Conservation (phyloP, 345 rosid species). For the Melaleuca alternifolia region DNA sequence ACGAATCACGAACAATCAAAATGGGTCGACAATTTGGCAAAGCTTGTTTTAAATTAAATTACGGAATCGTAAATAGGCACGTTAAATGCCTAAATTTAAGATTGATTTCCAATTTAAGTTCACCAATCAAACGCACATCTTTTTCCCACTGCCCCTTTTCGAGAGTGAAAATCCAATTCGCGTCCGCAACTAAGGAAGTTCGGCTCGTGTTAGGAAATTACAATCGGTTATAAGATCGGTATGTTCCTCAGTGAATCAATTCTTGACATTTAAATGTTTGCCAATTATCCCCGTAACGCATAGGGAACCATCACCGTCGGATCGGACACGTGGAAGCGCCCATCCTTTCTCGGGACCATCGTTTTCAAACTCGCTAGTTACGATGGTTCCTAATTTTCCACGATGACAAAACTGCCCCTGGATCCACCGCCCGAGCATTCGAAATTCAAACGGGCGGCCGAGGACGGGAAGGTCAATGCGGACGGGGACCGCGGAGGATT, state of each 20-base stretch:
- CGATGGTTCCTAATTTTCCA: neutral
- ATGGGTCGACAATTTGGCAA: rapidly evolving
- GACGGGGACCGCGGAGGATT: neutral
- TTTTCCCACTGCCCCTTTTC: neutral
- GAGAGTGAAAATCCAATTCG: neutral
- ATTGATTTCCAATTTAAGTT: neutral
- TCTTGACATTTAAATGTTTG: neutral
- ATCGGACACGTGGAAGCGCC: neutral
- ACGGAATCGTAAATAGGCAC: neutral
- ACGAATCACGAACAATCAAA: neutral
- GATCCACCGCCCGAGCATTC: neutral
- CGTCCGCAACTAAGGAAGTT: neutral
- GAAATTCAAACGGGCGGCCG: neutral
- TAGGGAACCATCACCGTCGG: neutral
- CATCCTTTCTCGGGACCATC: neutral
- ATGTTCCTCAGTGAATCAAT: neutral
- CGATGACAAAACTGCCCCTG: neutral
- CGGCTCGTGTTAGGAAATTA: neutral
- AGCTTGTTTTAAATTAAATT: too few relatives aligned
- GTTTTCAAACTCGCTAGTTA: neutral
- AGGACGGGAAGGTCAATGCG: neutral
- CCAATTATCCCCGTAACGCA: neutral
- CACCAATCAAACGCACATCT: neutral
- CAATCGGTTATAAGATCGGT: neutral
- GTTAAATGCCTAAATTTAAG: neutral